These are phyloP conservation scores for Exophiala alcalophila DNA, from an alignment of 2,329 filamentous ascomycete species.

Conservation along the genomic window DNA sequence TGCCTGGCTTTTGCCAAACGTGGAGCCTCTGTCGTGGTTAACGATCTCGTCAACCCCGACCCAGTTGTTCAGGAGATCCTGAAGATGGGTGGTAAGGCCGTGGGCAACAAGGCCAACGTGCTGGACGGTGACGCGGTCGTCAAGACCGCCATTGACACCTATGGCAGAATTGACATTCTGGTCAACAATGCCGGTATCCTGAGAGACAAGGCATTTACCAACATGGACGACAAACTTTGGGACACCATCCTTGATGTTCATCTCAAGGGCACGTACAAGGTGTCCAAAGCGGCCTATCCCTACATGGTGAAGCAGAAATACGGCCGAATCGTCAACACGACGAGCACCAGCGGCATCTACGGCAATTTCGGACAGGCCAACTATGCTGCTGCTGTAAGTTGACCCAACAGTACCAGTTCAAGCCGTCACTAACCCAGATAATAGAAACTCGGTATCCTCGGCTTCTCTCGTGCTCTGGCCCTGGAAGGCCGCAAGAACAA, in stretches of 20 bases:
- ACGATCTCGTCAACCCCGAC: conserved; percentile 92
- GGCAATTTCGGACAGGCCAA: conserved; percentile 99
- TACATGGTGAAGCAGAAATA: conserved; percentile 99
- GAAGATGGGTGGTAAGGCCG: conserved; percentile 82
- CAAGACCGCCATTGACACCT: conserved; percentile 89
- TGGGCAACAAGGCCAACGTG: conserved; percentile 87
- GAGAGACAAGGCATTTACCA: conserved; percentile 93
- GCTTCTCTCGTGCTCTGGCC: conserved; percentile 88
- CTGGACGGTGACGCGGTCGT: conserved; percentile 89
- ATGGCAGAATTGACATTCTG: conserved; percentile 88
- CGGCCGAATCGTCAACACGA: conserved; percentile 93
- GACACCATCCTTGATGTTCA: conserved; percentile 90
- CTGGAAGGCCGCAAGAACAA: conserved; percentile 95
- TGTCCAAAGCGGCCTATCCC: conserved; percentile 96
- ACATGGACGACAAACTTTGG: conserved; percentile 96
- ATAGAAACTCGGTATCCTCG: conserved; percentile 86
- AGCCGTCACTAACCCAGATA: conserved; percentile 4
- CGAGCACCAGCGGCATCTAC: conserved; percentile 95
- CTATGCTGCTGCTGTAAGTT: conserved; percentile 80
- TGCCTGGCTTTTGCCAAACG: conserved; percentile 80
- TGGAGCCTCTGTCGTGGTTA: conserved; percentile 84
- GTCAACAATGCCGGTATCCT: conserved; percentile 99
- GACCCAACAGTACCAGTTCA: too few species aligned
- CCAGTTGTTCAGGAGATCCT: conserved; percentile 88
- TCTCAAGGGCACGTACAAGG: conserved; percentile 90